phyloP scores from a whole-genome alignment of 2,329 filamentous ascomycete genomes.

The Rutstroemia sp. region DNA sequence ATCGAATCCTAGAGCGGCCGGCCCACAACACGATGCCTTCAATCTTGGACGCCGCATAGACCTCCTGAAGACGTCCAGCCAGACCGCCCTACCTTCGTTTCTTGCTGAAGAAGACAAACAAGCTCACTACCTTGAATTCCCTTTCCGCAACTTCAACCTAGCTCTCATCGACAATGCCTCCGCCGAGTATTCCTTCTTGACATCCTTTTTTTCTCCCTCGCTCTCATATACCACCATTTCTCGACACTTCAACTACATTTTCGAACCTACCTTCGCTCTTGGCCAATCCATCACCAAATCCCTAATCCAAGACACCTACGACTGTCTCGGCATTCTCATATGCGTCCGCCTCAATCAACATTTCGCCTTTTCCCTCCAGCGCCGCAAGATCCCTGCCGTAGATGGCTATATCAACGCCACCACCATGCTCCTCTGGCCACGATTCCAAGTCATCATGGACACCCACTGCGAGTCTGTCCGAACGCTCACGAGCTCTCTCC shows the following conservation, averaged over 20 bases:
- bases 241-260: constrained; percentile 78
- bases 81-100: constrained; percentile 76
- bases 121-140: constrained; percentile 79
- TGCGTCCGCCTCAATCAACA: constrained; percentile 91
- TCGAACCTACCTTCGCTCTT: constrained; percentile 81
- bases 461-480: constrained; percentile 83
- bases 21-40: constrained; percentile 74
- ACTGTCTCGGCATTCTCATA: constrained; percentile 81
- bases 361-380: constrained; percentile 87
- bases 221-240: constrained; percentile 71
- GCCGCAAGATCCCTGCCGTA: constrained; percentile 79
- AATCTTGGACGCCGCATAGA: constrained; percentile 82
- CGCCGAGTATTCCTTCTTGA: constrained; percentile 90
- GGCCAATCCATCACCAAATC: constrained; percentile 70
- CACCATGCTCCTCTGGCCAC: constrained; percentile 93
- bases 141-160: constrained; percentile 91
- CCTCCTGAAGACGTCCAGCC: constrained; percentile 64
- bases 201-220: constrained; percentile 77
- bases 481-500: constrained; percentile 46
- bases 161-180: constrained; percentile 90
- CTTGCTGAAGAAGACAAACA: constrained; percentile 84
- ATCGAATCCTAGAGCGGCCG: constrained; percentile 42
- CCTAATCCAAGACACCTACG: constrained; percentile 68
- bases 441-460: constrained; percentile 91
- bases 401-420: constrained; percentile 92